Base-by-base conservation (phyloP, 257 asterid genomes). In the Knoxia roxburghii region DNA sequence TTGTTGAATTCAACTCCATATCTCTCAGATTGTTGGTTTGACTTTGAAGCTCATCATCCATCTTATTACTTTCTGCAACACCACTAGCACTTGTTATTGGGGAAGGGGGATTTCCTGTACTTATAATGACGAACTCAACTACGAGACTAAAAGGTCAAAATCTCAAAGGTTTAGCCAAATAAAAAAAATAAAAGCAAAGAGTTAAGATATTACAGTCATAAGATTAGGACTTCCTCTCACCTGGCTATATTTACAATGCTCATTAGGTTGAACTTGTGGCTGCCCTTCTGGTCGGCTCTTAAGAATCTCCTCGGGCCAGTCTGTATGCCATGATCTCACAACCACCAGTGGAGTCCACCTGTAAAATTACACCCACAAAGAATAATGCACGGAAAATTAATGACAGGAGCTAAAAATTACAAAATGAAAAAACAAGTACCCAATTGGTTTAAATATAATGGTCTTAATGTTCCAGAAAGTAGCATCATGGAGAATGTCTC, bases 281-380 rank as follows among this genome's bases (percentile, higher is more conserved):
- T 72, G 86, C 54, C 70, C 72, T 70, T 65, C 83, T 73, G 86
- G 87, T 23, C 45, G 84, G 66, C 71, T 68, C 67, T 68, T 80
- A 61, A 90, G 86, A 76, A 84, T 79, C 20, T 84, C 94, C 72
- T 85, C 89, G 5, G 87, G 94, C 74, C 85, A 78, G 68, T 90
- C 95, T 81, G 91, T 74, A 79, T 79, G 87, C 97, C 95, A 87
- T 63, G 97, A 90, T 43, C 77, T 91, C 67, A 95, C 94, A 67
- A 87, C 97, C 95, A 84, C 84, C 91, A 86, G 82, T 0, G 97
- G 90, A 8, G 84, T 87, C 88, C 95, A 87, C 66, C 96, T 89
- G 59, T 71, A 23, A 78, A 50, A 72, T 75, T 51, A 30, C 59
- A 78, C 52, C 29, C 48, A 49, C 64, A 35, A 68, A 68, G 24